phyloP scores from a whole-genome alignment of 345 rosid genomes.

The Zanthoxylum bungeanum region DNA sequence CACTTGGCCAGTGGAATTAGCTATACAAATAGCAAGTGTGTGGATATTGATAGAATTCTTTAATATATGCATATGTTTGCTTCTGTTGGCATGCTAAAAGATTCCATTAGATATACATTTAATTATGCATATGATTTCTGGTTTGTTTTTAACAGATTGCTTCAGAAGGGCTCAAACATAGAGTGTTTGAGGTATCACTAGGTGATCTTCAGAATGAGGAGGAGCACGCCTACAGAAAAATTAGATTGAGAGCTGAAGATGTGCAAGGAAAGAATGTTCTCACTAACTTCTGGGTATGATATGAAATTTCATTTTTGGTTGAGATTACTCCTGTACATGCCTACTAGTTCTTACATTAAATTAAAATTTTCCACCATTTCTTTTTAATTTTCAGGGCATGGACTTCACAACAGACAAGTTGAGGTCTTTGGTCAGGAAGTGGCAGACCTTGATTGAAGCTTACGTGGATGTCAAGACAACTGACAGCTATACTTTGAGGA shows the following conservation, averaged over 20 bases:
- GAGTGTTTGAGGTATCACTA: slow-evolving; percentile 83
- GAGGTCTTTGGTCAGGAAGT: too few relatives aligned
- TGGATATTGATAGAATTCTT: neutral
- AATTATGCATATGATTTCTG: neutral
- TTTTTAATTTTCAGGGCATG: slow-evolving; percentile 61
- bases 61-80: neutral
- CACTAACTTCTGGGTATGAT: slow-evolving; percentile 88
- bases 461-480: too few relatives aligned
- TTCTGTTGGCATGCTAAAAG: too few relatives aligned
- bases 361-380: neutral
- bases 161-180: slow-evolving; percentile 89
- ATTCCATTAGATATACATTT: neutral
- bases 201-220: slow-evolving; percentile 89
- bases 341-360: too few relatives aligned
- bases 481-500: slow-evolving; percentile 71
- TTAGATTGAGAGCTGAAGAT: too few relatives aligned
- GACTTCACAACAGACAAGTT: too few relatives aligned
- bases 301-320: too few relatives aligned
- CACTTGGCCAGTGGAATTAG: too few relatives aligned
- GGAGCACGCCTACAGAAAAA: too few relatives aligned
- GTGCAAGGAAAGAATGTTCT: slow-evolving; percentile 86
- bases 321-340: too few relatives aligned
- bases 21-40: too few relatives aligned
- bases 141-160: slow-evolving; percentile 59
- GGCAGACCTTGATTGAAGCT: too few relatives aligned